A percentile compares a stretch with the other conserved stretches of the same genome.
phyloP scores from a whole-genome alignment of 129 eudicot genomes.

The Saussurea involucrata region DNA sequence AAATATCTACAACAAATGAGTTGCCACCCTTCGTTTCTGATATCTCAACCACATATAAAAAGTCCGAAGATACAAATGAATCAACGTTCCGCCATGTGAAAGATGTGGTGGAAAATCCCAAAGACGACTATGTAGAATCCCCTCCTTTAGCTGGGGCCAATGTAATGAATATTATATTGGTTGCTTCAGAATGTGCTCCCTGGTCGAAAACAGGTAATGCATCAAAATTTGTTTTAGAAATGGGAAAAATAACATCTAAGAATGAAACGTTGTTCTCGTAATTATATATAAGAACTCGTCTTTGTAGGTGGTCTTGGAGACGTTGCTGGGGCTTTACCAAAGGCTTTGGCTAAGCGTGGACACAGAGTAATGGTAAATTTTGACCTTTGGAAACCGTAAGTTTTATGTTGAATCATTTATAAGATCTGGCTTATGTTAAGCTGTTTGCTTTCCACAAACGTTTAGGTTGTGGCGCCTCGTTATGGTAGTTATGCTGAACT shows the following conservation, averaged over 20 bases:
- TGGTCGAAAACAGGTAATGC: constrained; percentile 83
- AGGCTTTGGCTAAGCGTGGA: constrained; percentile 97
- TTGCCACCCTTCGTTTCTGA: constrained; percentile 39
- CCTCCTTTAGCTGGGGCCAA: constrained; percentile 88
- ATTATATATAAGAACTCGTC: background rate
- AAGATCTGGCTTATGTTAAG: background rate
- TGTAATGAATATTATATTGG: constrained; percentile 83
- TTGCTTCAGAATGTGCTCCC: constrained; percentile 97
- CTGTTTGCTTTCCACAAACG: constrained; percentile 15
- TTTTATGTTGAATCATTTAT: no score
- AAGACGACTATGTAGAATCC: constrained; percentile 44
- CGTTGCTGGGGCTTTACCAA: constrained; percentile 98
- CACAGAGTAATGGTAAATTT: constrained; percentile 91
- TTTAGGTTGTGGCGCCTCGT: constrained; percentile 80
- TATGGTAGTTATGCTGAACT: constrained; percentile 70
- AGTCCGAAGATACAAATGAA: constrained; percentile 22
- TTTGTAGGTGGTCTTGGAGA: constrained; percentile 96
- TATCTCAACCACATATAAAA: constrained; percentile 27
- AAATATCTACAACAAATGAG: constrained; percentile 8
- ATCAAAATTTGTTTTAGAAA: background rate
- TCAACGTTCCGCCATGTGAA: constrained; percentile 8
- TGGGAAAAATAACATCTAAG: background rate
- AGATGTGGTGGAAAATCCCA: constrained; percentile 28
- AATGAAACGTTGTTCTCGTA: background rate
- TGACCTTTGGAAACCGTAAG: background rate